Percentiles rank a stretch among this genome's conserved stretches.
Evolutionary conservation across 768 basidiomycete genomes (phyloP).

Genomic region (Exidia glandulosa): DNA sequence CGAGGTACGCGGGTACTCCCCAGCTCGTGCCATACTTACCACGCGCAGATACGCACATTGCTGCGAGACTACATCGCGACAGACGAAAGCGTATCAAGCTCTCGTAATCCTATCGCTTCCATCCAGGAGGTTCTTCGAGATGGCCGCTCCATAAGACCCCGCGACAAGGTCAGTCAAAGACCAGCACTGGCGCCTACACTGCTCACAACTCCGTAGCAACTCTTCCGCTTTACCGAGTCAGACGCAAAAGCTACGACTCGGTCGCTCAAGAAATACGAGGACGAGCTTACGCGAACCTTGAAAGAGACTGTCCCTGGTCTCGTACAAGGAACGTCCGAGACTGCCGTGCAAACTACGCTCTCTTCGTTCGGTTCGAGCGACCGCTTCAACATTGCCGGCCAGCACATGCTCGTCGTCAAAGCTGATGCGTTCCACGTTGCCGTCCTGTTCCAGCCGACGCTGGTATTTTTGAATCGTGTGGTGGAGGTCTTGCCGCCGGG

Average conservation of each 20-base stretch:
- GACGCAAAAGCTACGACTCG: constrained; percentile 63
- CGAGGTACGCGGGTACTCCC: constrained; percentile 51
- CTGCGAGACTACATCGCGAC: constrained; percentile 88
- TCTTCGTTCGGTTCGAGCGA: constrained; percentile 61
- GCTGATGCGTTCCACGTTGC: constrained; percentile 93
- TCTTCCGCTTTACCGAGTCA: constrained; percentile 89
- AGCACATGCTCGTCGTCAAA: constrained; percentile 75
- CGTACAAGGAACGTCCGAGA: constrained; percentile 59
- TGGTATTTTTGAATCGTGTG: constrained; percentile 70
- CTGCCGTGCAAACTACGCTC: constrained; percentile 36
- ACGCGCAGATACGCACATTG: constrained; percentile 61
- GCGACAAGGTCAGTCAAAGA: constrained; percentile 56
- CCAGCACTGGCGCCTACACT: neutral
- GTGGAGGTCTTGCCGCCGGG: constrained; percentile 64
- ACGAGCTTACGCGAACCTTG: constrained; percentile 70
- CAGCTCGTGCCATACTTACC: neutral
- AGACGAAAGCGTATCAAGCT: constrained; percentile 69
- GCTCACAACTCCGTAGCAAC: constrained; percentile 34
- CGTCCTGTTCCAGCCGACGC: constrained; percentile 87
- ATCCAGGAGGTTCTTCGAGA: constrained; percentile 90
- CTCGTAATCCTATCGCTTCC: constrained; percentile 81
- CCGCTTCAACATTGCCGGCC: constrained; percentile 55
- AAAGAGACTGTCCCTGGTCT: constrained; percentile 91
- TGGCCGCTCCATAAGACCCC: constrained; percentile 44
- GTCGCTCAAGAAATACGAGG: constrained; percentile 65